Percentiles rank a stretch among this genome's conserved stretches.
These are phyloP conservation scores for Glycine soja DNA, from an alignment of 306 rosid genomes.

Conservation along the genomic window DNA sequence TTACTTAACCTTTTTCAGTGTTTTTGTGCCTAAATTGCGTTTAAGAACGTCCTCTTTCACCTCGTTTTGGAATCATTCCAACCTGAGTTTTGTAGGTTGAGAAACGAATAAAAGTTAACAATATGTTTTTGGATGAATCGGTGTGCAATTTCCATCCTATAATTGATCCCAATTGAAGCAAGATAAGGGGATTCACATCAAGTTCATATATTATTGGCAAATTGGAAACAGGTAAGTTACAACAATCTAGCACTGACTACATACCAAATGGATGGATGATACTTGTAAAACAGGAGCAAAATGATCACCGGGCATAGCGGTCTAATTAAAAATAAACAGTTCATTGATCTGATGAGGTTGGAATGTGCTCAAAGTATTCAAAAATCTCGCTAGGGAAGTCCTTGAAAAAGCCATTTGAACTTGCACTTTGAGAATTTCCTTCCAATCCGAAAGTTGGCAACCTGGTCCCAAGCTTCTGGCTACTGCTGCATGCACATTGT, in stretches of 20 bases:
- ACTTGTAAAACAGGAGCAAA: slow-evolving; percentile 32
- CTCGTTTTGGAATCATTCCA: too few relatives aligned
- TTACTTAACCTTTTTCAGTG: too few relatives aligned
- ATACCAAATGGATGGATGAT: neutral
- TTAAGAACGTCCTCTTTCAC: too few relatives aligned
- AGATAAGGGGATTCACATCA: too few relatives aligned
- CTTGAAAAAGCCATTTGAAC: slow-evolving; percentile 49
- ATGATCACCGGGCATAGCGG: neutral
- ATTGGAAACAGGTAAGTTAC: neutral
- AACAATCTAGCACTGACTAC: neutral
- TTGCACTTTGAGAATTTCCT: slow-evolving; percentile 41
- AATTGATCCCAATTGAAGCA: too few relatives aligned
- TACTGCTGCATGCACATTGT: slow-evolving; percentile 12
- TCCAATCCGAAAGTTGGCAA: slow-evolving; percentile 5
- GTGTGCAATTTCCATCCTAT: too few relatives aligned
- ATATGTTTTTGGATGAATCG: too few relatives aligned
- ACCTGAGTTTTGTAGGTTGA: too few relatives aligned
- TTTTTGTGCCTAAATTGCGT: too few relatives aligned
- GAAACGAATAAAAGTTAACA: too few relatives aligned
- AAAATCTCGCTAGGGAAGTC: slow-evolving; percentile 61
- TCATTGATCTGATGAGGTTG: slow-evolving; percentile 49
- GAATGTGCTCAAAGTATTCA: slow-evolving; percentile 57
- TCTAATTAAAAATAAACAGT: neutral
- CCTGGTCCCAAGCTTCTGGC: slow-evolving; percentile 37
- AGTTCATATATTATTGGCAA: neutral